Evolutionary conservation across 495 filamentous ascomycete species (phyloP).

Genomic region (Elasticomyces elasticus): DNA sequence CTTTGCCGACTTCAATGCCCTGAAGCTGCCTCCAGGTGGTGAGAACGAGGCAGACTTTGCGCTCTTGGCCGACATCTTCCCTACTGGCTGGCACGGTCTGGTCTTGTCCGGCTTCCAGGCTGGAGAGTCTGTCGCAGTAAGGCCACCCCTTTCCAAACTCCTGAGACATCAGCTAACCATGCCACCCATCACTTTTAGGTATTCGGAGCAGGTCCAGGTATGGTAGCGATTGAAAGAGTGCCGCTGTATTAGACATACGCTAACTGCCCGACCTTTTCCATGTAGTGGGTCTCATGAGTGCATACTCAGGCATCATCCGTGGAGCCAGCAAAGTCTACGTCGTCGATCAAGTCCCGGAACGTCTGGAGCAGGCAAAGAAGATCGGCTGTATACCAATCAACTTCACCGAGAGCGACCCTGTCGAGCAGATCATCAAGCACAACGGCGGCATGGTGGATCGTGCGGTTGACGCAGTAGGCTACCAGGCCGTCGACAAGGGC

Average conservation of each 20-base stretch:
- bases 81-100: conserved; percentile 52
- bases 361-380: conserved; percentile 41
- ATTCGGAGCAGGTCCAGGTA: too few species aligned
- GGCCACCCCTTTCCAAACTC: too few species aligned
- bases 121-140: conserved; percentile 46
- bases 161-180: too few species aligned
- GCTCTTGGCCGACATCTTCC: conserved; percentile 45
- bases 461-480: conserved; percentile 45
- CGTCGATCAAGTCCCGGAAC: conserved; percentile 45
- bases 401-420: conserved; percentile 29
- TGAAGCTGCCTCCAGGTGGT: conserved; percentile 34
- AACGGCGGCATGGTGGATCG: conserved; percentile 43
- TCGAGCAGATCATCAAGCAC: conserved; percentile 33
- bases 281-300: conserved; percentile 51
- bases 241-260: too few species aligned
- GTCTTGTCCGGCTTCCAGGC: conserved; percentile 44
- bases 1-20: conserved; percentile 48
- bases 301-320: conserved; percentile 44
- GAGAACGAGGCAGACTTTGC: conserved; percentile 32
- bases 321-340: conserved; percentile 46
- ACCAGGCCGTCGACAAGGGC: conserved; percentile 39
- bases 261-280: too few species aligned
- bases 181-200: too few species aligned
- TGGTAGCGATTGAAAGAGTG: too few species aligned
- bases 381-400: conserved; percentile 37